phyloP scores from a whole-genome alignment of 108 stramenopile genomes.

The Skeletonema menzelii region DNA sequence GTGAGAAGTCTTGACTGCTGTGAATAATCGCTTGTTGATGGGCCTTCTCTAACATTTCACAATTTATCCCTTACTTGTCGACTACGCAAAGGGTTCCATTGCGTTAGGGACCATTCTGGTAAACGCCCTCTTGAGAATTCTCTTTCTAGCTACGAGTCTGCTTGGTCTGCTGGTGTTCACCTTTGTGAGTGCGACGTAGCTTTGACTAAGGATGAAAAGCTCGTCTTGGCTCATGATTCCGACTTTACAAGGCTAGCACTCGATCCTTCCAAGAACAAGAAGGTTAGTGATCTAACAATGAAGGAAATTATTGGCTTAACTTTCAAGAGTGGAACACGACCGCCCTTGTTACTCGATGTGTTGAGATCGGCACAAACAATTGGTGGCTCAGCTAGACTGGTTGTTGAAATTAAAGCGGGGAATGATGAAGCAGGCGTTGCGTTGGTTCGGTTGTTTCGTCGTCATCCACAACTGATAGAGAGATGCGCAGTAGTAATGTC shows the following conservation, averaged over 20 bases:
- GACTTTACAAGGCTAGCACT: conserved; percentile 69
- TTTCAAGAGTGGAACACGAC: conserved; percentile 66
- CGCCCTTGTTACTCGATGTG: conserved; percentile 75
- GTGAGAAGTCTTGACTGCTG: conserved; percentile 6
- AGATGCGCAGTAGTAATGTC: conserved; percentile 71
- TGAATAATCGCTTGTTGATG: background rate
- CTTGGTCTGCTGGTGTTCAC: conserved; percentile 73
- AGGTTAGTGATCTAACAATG: conserved; percentile 69
- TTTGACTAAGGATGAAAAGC: conserved; percentile 77
- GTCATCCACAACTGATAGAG: conserved; percentile 62
- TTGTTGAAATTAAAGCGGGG: conserved; percentile 82
- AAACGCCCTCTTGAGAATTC: conserved; percentile 76
- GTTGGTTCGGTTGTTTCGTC: conserved; percentile 58
- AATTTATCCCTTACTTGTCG: background rate
- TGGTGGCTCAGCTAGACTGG: conserved; percentile 52
- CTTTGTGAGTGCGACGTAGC: conserved; percentile 83
- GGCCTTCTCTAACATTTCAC: background rate
- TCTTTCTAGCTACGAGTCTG: conserved; percentile 66
- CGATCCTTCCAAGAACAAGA: conserved; percentile 41
- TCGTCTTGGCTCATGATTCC: conserved; percentile 73
- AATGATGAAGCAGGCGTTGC: conserved; percentile 68
- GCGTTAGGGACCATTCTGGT: conserved; percentile 53
- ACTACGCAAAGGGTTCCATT: conserved; percentile 53
- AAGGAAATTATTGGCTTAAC: conserved; percentile 70
- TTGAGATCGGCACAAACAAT: conserved; percentile 65